Evolutionary conservation across 2,329 filamentous ascomycete species (phyloP).

Genomic region (Pseudogymnoascus sp.): DNA sequence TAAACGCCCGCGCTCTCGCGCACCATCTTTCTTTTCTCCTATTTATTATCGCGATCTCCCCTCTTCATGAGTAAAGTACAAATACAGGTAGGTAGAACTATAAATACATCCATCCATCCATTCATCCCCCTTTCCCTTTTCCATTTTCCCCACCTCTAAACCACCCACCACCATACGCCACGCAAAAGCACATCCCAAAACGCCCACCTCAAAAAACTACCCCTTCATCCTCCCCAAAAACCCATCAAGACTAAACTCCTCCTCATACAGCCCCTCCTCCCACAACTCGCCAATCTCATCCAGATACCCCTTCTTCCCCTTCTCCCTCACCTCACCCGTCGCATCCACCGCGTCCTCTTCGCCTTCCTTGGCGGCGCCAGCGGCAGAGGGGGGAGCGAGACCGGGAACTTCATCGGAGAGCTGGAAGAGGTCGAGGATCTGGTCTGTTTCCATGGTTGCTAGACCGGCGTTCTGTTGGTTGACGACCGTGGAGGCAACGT

Average conservation of each 20-base stretch:
- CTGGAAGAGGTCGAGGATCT: slow-evolving; percentile 94
- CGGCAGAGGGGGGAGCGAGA: slow-evolving; percentile 51
- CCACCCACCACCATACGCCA: neutral
- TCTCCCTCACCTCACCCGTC: slow-evolving; percentile 82
- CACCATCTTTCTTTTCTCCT: no score
- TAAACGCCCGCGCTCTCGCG: neutral
- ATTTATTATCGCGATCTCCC: neutral
- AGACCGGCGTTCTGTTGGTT: slow-evolving; percentile 97
- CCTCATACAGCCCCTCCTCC: slow-evolving; percentile 96
- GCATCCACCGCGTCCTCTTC: slow-evolving; percentile 90
- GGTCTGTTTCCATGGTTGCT: slow-evolving; percentile 90
- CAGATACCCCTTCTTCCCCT: slow-evolving; percentile 92
- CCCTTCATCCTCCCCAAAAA: slow-evolving; percentile 88
- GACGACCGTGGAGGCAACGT: slow-evolving; percentile 94
- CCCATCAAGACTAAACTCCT: slow-evolving; percentile 91
- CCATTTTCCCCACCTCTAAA: neutral
- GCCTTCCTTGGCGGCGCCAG: slow-evolving; percentile 47
- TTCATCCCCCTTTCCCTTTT: no score
- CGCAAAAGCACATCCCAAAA: neutral
- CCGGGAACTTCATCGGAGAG: slow-evolving; percentile 68
- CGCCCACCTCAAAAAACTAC: neutral
- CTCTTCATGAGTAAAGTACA: neutral
- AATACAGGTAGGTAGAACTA: neutral
- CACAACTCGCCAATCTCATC: slow-evolving; percentile 93
- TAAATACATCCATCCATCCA: neutral